Conservation (phyloP, 352 stramenopile species). For the Thalassiosira pacifica region DNA sequence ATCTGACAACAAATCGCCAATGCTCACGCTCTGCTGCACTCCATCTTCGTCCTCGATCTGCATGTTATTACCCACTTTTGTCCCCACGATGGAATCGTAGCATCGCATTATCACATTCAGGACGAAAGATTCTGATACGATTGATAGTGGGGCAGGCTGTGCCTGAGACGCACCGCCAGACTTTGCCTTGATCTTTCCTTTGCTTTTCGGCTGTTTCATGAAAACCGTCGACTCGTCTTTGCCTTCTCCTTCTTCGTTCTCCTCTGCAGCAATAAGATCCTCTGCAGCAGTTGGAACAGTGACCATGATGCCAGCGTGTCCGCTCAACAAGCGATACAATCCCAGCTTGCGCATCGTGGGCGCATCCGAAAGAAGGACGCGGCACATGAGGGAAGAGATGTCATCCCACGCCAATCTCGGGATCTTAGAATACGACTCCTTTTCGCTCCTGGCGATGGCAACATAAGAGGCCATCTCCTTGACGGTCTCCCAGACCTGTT, state of each 20-base stretch:
- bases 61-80: constrained; percentile 75
- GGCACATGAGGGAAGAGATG: constrained; percentile 71
- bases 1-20: constrained; percentile 44
- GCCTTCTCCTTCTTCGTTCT: neutral
- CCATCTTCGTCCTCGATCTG: constrained; percentile 65
- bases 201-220: constrained; percentile 54
- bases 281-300: constrained; percentile 12
- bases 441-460: neutral
- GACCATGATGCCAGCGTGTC: constrained; percentile 51
- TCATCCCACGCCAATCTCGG: constrained; percentile 66
- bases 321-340: constrained; percentile 75
- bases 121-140: constrained; percentile 66
- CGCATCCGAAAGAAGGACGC: constrained; percentile 69
- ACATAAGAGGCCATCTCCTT: constrained; percentile 49
- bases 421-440: neutral
- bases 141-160: constrained; percentile 42
- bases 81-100: constrained; percentile 75
- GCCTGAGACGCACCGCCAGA: constrained; percentile 26
- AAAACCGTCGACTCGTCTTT: constrained; percentile 15
- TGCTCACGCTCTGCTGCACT: constrained; percentile 51
- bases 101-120: constrained; percentile 70
- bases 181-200: constrained; percentile 54
- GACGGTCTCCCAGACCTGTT: constrained; percentile 82
- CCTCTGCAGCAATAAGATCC: too few relatives aligned
- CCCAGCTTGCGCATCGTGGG: constrained; percentile 77